Conservation (phyloP, 1,284 basidiomycete genomes). For the Fistulina hepatica region DNA sequence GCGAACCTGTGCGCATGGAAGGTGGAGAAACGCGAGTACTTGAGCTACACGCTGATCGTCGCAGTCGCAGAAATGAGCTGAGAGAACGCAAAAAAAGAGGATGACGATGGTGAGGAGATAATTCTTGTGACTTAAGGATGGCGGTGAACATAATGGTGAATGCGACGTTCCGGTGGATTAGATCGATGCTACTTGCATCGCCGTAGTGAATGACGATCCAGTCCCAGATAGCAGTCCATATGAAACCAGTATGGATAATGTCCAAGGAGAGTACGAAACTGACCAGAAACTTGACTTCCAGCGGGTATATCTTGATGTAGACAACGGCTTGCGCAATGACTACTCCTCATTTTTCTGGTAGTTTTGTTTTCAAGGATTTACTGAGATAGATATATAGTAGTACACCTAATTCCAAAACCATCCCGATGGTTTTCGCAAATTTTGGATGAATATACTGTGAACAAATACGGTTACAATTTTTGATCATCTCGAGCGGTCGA, state of each 20-base stretch:
- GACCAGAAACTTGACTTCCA: too few relatives aligned
- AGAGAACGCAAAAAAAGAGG: conserved; percentile 24
- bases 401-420: too few relatives aligned
- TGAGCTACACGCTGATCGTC: conserved; percentile 7
- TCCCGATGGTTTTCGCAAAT: too few relatives aligned
- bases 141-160: conserved; percentile 3
- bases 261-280: conserved; percentile 5
- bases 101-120: conserved; percentile 27
- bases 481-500: too few relatives aligned
- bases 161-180: neutral
- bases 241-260: conserved; percentile 12
- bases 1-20: conserved; percentile 14
- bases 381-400: too few relatives aligned
- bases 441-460: too few relatives aligned
- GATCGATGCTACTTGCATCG: neutral
- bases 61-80: too few relatives aligned
- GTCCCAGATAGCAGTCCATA: conserved; percentile 9
- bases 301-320: neutral
- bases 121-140: conserved; percentile 26
- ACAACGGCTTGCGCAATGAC: conserved; percentile 3
- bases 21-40: neutral
- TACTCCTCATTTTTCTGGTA: too few relatives aligned
- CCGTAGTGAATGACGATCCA: conserved; percentile 10
- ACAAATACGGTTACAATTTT: too few relatives aligned
- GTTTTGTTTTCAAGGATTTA: too few relatives aligned